Base-by-base conservation (phyloP, 225 moss, liverwort and hornwort genomes). In the Neckera pumila region DNA sequence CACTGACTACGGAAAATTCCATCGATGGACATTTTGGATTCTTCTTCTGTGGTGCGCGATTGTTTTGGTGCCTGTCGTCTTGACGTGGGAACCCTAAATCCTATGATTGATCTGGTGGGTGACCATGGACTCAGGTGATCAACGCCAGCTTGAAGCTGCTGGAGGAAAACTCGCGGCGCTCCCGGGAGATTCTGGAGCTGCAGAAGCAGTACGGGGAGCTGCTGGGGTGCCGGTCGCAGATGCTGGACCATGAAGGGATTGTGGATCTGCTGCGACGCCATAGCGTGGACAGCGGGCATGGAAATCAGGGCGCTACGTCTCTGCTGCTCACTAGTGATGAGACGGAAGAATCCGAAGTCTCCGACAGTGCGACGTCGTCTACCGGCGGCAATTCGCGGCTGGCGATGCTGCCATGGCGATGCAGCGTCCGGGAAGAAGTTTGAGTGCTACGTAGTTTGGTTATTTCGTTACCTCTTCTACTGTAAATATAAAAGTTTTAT, bases 91-190 rank as follows among this genome's bases (percentile, higher is more conserved):
- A 30, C 9, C 40, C 60, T 60, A 31, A 42, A 14, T 42, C 43
- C 42, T 60, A 21, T 10, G 13, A 43, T 60, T 60, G 21, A 60
- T 60, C 80, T 60, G 76, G 21, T 43, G 80, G 31, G 21, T 80
- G 42, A 31, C 31, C 31, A 60, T 31, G 80, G 60, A 49, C 25
- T 36, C 69, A 86, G 86, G 97, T 97, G 86, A 98, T 98, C 89
- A 96, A 98, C 76, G 96, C 98, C 21, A 98, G 96, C 91, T 90
- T 98, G 90, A 96, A 96, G 87, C 86, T 98, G 31, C 82, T 98
- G 65, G 96, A 98, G 89, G 96, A 98, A 87, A 98, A 96, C 42
- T 96, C 96, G 54, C 90, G 96, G 59, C 93, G 96, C 26, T 98
- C 98, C 11, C 86, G 90, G 74, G 98, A 98, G 86, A 96, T 98